phyloP scores from a whole-genome alignment of 257 asterid genomes.

The Fraxinus quadrangulata region DNA sequence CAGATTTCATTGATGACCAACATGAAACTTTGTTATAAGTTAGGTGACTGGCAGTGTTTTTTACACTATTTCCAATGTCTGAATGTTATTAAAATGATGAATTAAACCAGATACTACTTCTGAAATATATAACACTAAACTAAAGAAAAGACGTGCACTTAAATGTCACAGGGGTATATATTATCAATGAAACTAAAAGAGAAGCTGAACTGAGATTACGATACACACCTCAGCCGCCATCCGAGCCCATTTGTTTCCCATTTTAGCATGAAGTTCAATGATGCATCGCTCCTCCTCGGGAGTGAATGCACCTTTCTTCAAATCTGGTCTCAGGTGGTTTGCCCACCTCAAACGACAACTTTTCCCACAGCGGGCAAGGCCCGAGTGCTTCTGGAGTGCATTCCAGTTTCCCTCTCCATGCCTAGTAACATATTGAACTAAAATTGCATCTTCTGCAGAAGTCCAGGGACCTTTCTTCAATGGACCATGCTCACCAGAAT shows the following conservation, averaged over 20 bases:
- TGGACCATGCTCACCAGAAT: slow-evolving; percentile 38
- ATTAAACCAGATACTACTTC: not conserved
- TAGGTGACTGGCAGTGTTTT: not conserved
- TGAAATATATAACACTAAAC: not conserved
- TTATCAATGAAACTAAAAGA: slow-evolving; percentile 13
- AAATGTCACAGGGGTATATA: slow-evolving; percentile 10
- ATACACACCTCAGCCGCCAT: slow-evolving; percentile 63
- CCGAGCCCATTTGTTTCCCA: slow-evolving; percentile 72
- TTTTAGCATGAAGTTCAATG: slow-evolving; percentile 57
- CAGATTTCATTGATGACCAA: not conserved
- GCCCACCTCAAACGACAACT: slow-evolving; percentile 75
- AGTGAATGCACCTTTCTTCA: slow-evolving; percentile 61
- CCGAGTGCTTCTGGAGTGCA: slow-evolving; percentile 57
- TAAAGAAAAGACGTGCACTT: not conserved
- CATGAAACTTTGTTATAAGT: not conserved
- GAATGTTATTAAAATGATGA: not conserved
- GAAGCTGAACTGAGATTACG: not conserved
- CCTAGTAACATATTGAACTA: slow-evolving; percentile 50
- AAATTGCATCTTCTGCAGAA: slow-evolving; percentile 55
- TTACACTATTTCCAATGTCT: not conserved
- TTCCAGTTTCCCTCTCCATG: slow-evolving; percentile 73
- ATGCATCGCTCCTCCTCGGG: slow-evolving; percentile 54
- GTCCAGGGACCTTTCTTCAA: slow-evolving; percentile 74
- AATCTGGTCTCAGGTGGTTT: slow-evolving; percentile 66
- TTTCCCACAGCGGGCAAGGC: slow-evolving; percentile 72